Evolutionary conservation across 805 yeast genomes (phyloP).

Genomic region (Phaffomyces antillensis): DNA sequence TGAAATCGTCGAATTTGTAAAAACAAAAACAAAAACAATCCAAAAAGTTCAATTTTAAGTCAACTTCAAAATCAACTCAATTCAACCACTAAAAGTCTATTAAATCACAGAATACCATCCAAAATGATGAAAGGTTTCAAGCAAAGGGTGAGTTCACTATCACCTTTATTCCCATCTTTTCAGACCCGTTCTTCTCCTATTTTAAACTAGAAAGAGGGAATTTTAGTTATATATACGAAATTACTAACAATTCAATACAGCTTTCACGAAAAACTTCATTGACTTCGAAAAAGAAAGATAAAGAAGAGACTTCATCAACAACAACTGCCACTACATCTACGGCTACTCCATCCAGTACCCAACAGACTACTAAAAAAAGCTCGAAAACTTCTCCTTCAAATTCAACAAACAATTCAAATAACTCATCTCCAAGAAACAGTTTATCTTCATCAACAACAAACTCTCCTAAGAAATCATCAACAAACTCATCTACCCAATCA

Average conservation of each 20-base stretch:
- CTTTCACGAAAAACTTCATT: conserved; percentile 27
- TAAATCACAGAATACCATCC: conserved; percentile 1
- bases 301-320: conserved; percentile 9
- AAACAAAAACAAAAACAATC: conserved; percentile 1
- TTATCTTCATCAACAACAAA: conserved; percentile 5
- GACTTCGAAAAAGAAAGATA: conserved; percentile 36
- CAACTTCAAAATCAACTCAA: too few relatives aligned
- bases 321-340: background rate
- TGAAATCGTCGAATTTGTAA: background rate
- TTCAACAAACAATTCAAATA: conserved; percentile 6
- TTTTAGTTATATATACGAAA: background rate
- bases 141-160: conserved; percentile 35
- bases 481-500: conserved; percentile 4
- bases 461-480: conserved; percentile 2
- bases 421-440: conserved; percentile 20
- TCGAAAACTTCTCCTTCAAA: conserved; percentile 3
- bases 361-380: background rate
- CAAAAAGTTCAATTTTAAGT: background rate
- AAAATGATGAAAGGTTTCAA: conserved; percentile 73
- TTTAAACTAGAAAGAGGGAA: background rate
- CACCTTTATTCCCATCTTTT: conserved; percentile 4
- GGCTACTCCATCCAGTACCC: background rate
- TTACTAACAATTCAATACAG: conserved; percentile 10
- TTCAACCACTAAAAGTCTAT: too few relatives aligned
- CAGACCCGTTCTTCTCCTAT: background rate